Base-by-base conservation (phyloP, 371 early-diverging fungal species). In the Dinochytrium kinnereticum region DNA sequence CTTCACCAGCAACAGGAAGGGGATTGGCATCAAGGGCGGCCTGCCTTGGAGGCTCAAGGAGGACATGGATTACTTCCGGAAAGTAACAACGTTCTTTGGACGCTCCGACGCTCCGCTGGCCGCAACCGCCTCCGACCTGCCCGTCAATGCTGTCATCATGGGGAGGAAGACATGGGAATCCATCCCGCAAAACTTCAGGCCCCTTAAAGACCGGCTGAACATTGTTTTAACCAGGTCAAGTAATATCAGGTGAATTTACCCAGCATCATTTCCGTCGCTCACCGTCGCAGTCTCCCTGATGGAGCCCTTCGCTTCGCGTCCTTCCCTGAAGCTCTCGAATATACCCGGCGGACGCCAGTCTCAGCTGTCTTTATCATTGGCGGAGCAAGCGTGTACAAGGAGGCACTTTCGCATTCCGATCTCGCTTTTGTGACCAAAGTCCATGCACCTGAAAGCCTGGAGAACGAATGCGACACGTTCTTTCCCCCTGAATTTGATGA, bases 31-130 rank as follows among this genome's bases (percentile, higher is more conserved):
- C 28, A 73, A 78, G 0, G 87, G 89, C 34, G 75, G 74, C 21
- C 78, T 97, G 30, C 97, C 97, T 13, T 98, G 97, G 97, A 87
- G 90, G 28, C 81, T 97, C 57, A 88, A 87, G 24, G 87, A 84
- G 65, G 98, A 98, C 79, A 91, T 96, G 93, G 85, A 83, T 5
- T 95, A 87, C 82, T 98, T 98, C 75, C 87, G 87, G 59, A 76
- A 81, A 19, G 81, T 93, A 19, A 95, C 97, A 10, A 87, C 72
- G 26, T 73, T 21, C 51, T 28, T 74, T 3, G 76, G 75, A 2
- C 36, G 71, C 7, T n/a, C 66, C 13, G 39, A 37, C 5, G 68
- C 83, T 82, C 10, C 65, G 57, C 13, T 37, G 44, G 64, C 19
- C 13, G 31, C 59, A 1, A 1, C 21, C 44, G 15, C 53, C 17